phyloP scores from a whole-genome alignment of 345 rosid species.

The Salix brachista region DNA sequence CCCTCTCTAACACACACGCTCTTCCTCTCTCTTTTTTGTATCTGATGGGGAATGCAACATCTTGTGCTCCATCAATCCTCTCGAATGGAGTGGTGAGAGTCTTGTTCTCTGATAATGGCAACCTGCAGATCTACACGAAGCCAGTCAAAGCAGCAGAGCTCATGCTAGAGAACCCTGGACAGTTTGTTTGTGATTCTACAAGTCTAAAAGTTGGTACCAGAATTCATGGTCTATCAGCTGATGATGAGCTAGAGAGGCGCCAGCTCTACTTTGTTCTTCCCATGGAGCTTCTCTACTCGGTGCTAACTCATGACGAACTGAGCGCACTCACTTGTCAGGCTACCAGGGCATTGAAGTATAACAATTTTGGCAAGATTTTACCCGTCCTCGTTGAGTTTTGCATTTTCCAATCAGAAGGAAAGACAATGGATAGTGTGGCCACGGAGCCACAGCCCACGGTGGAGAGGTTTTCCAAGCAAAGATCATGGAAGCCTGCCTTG shows the following conservation, averaged over 20 bases:
- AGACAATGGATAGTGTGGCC: neutral
- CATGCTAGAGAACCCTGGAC: constrained; percentile 45
- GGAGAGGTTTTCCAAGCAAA: constrained; percentile 36
- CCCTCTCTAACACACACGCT: neutral
- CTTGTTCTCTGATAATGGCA: constrained; percentile 32
- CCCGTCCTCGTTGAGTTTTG: constrained; percentile 38
- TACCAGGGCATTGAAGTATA: constrained; percentile 33
- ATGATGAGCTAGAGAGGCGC: constrained; percentile 39
- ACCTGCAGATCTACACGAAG: constrained; percentile 31
- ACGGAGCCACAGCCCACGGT: constrained; percentile 3
- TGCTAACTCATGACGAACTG: constrained; percentile 47
- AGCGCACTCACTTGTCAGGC: constrained; percentile 31
- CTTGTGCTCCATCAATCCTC: constrained; percentile 45
- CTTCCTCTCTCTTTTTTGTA: neutral
- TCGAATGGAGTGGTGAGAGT: constrained; percentile 29
- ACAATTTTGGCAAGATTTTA: constrained; percentile 37
- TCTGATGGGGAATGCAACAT: constrained; percentile 50
- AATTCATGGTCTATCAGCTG: constrained; percentile 38
- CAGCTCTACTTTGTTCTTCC: constrained; percentile 52
- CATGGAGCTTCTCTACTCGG: constrained; percentile 57
- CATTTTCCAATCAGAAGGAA: constrained; percentile 26
- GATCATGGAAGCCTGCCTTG: constrained; percentile 61
- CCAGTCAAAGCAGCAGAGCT: constrained; percentile 42
- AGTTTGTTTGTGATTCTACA: constrained; percentile 41
- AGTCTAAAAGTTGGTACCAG: constrained; percentile 38